phyloP scores from a whole-genome alignment of 768 basidiomycete species.

The Auricularia auricula-judae region DNA sequence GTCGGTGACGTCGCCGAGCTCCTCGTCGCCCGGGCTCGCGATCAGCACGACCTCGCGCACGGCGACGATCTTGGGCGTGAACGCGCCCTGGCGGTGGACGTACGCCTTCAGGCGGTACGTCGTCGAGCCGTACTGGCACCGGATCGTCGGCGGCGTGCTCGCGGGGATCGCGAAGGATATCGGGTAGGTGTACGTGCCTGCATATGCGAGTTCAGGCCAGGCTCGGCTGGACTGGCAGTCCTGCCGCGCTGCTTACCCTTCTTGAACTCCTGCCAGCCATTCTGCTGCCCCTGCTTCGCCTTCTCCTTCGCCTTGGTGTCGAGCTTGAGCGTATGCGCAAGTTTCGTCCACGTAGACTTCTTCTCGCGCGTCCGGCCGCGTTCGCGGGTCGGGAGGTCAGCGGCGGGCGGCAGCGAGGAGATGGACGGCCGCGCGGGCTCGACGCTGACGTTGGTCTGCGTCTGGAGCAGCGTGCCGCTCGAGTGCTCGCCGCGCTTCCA shows the following conservation, averaged over 20 bases:
- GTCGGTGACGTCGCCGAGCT: conserved; percentile 51
- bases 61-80: conserved; percentile 61
- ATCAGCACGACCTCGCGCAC: conserved; percentile 66
- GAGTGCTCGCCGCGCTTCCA: background rate
- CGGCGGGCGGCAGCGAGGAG: background rate
- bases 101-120: conserved; percentile 70
- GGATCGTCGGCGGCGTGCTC: conserved; percentile 65
- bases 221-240: conserved; percentile 7
- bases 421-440: background rate
- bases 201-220: conserved; percentile 23
- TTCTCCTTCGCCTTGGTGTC: conserved; percentile 30
- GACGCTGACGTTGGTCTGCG: background rate
- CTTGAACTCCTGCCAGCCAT: conserved; percentile 74
- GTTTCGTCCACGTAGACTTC: conserved; percentile 24
- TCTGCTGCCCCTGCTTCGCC: conserved; percentile 12
- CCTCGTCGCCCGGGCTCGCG: conserved; percentile 67
- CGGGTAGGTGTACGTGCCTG: conserved; percentile 79
- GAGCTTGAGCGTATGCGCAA: conserved; percentile 30
- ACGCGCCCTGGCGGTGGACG: conserved; percentile 74
- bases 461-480: background rate
- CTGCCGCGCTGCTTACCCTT: conserved; percentile 39
- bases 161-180: conserved; percentile 83
- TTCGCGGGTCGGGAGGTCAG: background rate
- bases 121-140: conserved; percentile 65
- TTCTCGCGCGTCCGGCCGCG: conserved; percentile 15